Evolutionary conservation across 2,329 filamentous ascomycete species (phyloP).

Genomic region (Cladosporium halotolerans): DNA sequence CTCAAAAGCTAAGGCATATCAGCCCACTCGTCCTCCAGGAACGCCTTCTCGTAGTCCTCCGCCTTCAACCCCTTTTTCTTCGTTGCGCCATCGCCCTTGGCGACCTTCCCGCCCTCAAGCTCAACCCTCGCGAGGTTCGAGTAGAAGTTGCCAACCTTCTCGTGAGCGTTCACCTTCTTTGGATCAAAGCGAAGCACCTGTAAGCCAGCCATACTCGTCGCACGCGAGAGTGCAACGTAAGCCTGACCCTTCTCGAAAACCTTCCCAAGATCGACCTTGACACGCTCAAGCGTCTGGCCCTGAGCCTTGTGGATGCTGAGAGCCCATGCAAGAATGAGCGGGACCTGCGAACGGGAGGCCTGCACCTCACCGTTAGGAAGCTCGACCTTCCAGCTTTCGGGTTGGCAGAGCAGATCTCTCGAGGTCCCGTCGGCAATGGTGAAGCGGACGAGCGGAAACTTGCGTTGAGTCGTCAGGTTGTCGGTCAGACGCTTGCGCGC

Average conservation of each 20-base stretch:
- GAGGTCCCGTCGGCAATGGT: slow-evolving; percentile 69
- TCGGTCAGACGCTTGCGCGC: slow-evolving; percentile 48
- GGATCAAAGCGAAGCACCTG: slow-evolving; percentile 87
- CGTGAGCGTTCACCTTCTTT: slow-evolving; percentile 88
- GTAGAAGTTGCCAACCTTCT: slow-evolving; percentile 80
- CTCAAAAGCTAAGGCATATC: neutral
- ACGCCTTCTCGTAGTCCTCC: slow-evolving; percentile 19
- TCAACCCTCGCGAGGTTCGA: slow-evolving; percentile 71
- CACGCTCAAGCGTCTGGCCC: slow-evolving; percentile 85
- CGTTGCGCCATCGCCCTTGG: neutral
- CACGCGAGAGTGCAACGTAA: slow-evolving; percentile 91
- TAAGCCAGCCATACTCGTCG: slow-evolving; percentile 77
- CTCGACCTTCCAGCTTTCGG: slow-evolving; percentile 94
- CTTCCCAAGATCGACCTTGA: slow-evolving; percentile 86
- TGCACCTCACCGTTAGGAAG: slow-evolving; percentile 92
- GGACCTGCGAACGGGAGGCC: slow-evolving; percentile 68
- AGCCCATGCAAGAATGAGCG: slow-evolving; percentile 92
- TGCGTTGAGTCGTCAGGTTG: slow-evolving; percentile 43
- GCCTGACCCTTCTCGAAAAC: slow-evolving; percentile 98
- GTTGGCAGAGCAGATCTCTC: slow-evolving; percentile 71
- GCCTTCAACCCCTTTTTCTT: slow-evolving; percentile 9
- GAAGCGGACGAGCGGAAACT: slow-evolving; percentile 83
- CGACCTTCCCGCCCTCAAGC: slow-evolving; percentile 17
- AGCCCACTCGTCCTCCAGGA: slow-evolving; percentile 13
- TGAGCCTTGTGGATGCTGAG: slow-evolving; percentile 97